Evolutionary conservation across 768 basidiomycete genomes (phyloP).

Genomic region (Agrocybe chaxingu): DNA sequence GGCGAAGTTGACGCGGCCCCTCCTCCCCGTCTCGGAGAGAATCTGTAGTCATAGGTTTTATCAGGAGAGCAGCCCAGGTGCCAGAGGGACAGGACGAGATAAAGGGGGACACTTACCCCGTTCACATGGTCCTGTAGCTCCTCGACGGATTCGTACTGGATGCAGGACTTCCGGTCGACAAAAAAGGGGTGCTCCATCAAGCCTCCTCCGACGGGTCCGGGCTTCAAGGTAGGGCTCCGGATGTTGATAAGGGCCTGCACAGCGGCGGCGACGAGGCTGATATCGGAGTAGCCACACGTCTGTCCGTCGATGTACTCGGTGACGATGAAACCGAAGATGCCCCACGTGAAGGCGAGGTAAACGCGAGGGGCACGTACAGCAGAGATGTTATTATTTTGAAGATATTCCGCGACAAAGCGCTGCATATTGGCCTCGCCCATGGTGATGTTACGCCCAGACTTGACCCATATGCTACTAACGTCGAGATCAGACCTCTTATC

Average conservation of each 20-base stretch:
- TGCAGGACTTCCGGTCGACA: too few species aligned
- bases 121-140: too few species aligned
- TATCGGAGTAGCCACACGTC: constrained; percentile 7
- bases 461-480: too few species aligned
- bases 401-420: not conserved
- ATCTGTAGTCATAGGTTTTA: not conserved
- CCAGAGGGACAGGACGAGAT: not conserved
- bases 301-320: constrained; percentile 13
- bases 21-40: not conserved
- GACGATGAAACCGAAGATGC: constrained; percentile 10
- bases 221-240: too few species aligned
- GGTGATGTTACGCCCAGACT: too few species aligned
- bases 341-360: constrained; percentile 3
- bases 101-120: constrained; percentile 3
- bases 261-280: not conserved
- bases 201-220: too few species aligned
- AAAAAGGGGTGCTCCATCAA: too few species aligned
- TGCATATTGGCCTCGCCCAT: constrained; percentile 1
- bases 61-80: not conserved
- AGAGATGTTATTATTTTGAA: not conserved
- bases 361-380: constrained; percentile 10
- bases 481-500: too few species aligned
- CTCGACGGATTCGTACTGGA: too few species aligned
- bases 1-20: not conserved
- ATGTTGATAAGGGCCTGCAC: too few species aligned